Evolutionary conservation across 345 rosid genomes (phyloP).

Genomic region (Geranium rotundifolium): DNA sequence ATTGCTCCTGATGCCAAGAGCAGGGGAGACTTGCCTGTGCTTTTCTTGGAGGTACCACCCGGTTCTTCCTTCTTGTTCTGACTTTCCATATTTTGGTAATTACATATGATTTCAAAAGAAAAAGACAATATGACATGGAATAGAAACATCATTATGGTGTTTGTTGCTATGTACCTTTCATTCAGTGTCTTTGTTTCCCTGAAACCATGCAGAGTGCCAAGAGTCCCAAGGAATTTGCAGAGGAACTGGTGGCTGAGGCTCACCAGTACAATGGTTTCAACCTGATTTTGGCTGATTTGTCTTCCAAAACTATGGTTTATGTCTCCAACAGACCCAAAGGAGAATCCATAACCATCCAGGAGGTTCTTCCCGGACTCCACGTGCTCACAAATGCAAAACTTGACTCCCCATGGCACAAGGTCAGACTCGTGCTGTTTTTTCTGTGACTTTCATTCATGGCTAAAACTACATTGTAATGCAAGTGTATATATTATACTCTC

Average conservation of each 20-base stretch:
- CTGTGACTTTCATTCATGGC: background rate
- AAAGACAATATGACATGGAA: no score
- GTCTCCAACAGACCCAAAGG: conserved; percentile 43
- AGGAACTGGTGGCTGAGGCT: conserved; percentile 31
- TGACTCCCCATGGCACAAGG: conserved; percentile 52
- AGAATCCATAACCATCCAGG: conserved; percentile 24
- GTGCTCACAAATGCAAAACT: conserved; percentile 53
- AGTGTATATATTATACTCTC: conserved; percentile 1
- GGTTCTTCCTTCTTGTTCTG: no score
- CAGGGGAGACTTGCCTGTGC: conserved; percentile 58
- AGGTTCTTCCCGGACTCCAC: conserved; percentile 59
- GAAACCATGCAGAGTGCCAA: conserved; percentile 28
- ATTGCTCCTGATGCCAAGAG: conserved; percentile 34
- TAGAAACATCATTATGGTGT: background rate
- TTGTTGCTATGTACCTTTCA: background rate
- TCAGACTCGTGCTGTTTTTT: conserved; percentile 4
- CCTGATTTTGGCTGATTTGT: conserved; percentile 44
- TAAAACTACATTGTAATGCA: background rate
- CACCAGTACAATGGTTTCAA: conserved; percentile 56
- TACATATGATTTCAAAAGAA: no score
- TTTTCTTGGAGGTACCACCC: conserved; percentile 40
- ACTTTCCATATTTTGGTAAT: no score
- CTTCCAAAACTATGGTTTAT: conserved; percentile 43
- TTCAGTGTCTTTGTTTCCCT: background rate
- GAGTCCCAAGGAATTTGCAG: conserved; percentile 48